Conservation (phyloP, 306 rosid species). For the Cucurbita pepo region DNA sequence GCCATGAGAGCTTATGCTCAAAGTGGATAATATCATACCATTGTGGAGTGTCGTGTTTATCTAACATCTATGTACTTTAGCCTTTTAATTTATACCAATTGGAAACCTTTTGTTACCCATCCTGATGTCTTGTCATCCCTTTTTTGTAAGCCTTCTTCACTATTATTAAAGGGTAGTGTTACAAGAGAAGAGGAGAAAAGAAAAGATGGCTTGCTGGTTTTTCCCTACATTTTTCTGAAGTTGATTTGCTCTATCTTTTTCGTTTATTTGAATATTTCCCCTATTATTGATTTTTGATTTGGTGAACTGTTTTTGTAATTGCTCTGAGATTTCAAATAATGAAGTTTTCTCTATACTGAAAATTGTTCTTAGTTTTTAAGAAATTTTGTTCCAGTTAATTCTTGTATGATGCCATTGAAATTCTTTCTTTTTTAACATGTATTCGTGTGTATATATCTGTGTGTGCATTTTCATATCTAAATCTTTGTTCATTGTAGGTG, state of each 20-base stretch:
- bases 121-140: not conserved
- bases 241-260: not conserved
- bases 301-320: not conserved
- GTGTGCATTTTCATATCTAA: not conserved
- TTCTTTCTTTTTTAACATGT: slow-evolving; percentile 16
- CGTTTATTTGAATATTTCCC: not conserved
- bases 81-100: not conserved
- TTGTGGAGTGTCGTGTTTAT: too few species aligned
- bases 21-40: too few species aligned
- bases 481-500: not conserved
- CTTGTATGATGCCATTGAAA: not conserved
- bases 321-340: not conserved
- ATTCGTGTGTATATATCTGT: not conserved
- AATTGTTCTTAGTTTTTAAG: not conserved
- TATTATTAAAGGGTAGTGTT: not conserved
- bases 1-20: too few species aligned
- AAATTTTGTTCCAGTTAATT: not conserved
- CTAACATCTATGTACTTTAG: not conserved
- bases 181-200: not conserved
- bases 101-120: not conserved
- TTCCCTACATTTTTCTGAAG: not conserved
- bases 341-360: not conserved
- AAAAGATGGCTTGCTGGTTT: not conserved
- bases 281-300: not conserved
- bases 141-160: not conserved